phyloP scores from a whole-genome alignment of 139 green algal genomes.

The Chlamydomonas incerta region DNA sequence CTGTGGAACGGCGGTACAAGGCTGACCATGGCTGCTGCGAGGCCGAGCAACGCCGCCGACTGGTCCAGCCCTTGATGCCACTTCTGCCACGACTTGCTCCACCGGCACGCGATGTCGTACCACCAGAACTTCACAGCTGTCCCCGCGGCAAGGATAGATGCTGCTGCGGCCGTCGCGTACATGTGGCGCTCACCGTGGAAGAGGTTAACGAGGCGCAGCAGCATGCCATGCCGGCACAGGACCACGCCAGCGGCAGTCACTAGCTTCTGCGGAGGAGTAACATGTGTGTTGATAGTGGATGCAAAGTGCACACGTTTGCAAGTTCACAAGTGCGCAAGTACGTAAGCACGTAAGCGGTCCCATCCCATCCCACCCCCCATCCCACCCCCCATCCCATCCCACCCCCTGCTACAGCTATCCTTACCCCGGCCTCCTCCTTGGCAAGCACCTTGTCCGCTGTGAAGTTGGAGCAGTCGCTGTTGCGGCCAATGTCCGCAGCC shows the following conservation, averaged over 20 bases:
- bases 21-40: neutral
- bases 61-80: neutral
- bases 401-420: too few species aligned
- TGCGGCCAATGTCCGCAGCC: neutral
- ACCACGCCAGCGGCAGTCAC: neutral
- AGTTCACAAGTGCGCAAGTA: too few species aligned
- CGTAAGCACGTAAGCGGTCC: too few species aligned
- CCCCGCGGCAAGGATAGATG: neutral
- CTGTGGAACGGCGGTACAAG: neutral
- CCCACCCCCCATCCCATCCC: too few species aligned
- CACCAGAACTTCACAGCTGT: neutral
- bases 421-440: too few species aligned
- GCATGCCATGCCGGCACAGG: neutral
- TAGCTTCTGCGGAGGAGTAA: neutral
- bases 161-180: neutral
- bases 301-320: too few species aligned
- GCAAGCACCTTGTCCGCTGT: neutral
- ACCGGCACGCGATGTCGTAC: slow-evolving; percentile 14
- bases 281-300: too few species aligned
- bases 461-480: neutral
- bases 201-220: neutral
- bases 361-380: too few species aligned
- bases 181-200: neutral
- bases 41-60: neutral
- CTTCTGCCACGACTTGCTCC: neutral